Conservation (phyloP, 305 asterid species). For the Solanum hybrid region DNA sequence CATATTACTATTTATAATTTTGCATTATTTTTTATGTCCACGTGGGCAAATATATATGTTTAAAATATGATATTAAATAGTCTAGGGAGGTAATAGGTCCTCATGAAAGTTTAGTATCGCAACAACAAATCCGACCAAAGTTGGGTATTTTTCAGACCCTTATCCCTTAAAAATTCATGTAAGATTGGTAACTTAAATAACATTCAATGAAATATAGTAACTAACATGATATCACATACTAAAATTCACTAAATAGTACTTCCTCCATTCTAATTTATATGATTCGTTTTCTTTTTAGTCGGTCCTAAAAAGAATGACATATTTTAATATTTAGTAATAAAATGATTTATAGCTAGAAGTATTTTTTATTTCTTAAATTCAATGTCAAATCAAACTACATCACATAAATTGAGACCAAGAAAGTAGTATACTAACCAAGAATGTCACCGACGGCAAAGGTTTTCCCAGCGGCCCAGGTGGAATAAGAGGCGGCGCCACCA, state of each 20-base stretch:
- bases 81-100: no score
- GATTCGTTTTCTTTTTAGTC: background rate
- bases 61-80: no score
- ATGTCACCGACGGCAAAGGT: slow-evolving; percentile 48
- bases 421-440: slow-evolving; percentile 25
- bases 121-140: no score
- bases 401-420: background rate
- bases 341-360: background rate
- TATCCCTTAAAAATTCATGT: background rate
- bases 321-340: background rate
- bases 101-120: no score
- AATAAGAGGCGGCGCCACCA: slow-evolving; percentile 42
- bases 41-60: no score
- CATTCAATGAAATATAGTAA: background rate
- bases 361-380: background rate
- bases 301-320: background rate
- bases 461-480: slow-evolving; percentile 43
- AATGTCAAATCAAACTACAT: background rate
- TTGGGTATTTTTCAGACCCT: no score
- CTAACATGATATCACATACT: background rate
- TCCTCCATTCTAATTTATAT: no score
- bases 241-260: background rate
- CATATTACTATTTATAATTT: no score
- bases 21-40: no score
- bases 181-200: background rate